Conservation (phyloP, 805 yeast species). For the Yamadazyma endophytica region DNA sequence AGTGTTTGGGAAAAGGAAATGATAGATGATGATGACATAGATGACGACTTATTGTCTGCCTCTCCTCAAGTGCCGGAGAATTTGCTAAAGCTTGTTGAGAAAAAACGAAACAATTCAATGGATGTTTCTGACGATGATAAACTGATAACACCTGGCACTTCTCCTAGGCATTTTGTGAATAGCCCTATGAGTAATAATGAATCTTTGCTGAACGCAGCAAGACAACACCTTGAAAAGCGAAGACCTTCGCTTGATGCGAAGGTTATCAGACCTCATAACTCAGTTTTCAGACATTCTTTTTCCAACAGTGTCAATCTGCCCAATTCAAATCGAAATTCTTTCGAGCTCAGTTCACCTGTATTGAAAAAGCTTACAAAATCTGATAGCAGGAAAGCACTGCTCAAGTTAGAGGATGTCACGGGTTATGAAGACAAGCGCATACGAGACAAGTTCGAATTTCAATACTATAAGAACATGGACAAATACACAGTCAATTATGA, state of each 20-base stretch:
- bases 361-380: slow-evolving; percentile 5
- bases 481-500: slow-evolving; percentile 27
- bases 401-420: slow-evolving; percentile 8
- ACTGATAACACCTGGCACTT: slow-evolving; percentile 25
- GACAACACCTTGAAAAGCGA: slow-evolving; percentile 20
- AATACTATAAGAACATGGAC: slow-evolving; percentile 40
- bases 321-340: slow-evolving; percentile 7
- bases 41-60: slow-evolving; percentile 47
- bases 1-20: slow-evolving; percentile 15
- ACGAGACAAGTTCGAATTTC: slow-evolving; percentile 23
- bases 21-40: slow-evolving; percentile 40
- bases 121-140: slow-evolving; percentile 24
- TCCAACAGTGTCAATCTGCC: slow-evolving; percentile 8
- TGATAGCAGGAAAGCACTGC: slow-evolving; percentile 6
- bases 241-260: slow-evolving; percentile 33
- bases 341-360: slow-evolving; percentile 5
- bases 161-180: slow-evolving; percentile 18
- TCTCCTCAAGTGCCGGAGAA: slow-evolving; percentile 71
- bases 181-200: slow-evolving; percentile 2
- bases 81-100: slow-evolving; percentile 52
- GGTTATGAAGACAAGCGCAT: slow-evolving; percentile 12
- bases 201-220: slow-evolving; percentile 10
- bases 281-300: slow-evolving; percentile 14
- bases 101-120: slow-evolving; percentile 15
- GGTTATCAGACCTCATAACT: slow-evolving; percentile 16